Evolutionary conservation across 768 basidiomycete species (phyloP).

Genomic region (Rhodotorula toruloides): DNA sequence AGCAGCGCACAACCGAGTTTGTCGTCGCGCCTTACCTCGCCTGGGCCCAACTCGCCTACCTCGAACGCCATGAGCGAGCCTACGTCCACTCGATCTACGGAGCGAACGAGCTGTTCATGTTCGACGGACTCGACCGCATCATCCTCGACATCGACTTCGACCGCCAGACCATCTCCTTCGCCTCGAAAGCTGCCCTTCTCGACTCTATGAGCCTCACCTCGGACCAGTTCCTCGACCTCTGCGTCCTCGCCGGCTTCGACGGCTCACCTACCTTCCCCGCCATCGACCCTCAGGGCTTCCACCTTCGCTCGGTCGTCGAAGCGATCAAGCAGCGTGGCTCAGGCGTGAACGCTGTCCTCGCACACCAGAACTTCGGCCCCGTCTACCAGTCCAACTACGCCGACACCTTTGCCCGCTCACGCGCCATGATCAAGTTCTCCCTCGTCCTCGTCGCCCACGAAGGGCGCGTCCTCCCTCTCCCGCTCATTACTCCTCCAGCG

Average conservation of each 20-base stretch:
- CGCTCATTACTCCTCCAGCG: constrained; percentile 54
- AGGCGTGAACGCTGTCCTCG: constrained; percentile 57
- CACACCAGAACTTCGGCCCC: constrained; percentile 67
- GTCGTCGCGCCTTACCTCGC: constrained; percentile 91
- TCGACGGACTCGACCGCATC: constrained; percentile 77
- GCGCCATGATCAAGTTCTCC: constrained; percentile 85
- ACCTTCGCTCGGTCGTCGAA: constrained; percentile 43
- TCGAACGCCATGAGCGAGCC: constrained; percentile 83
- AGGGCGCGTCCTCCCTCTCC: constrained; percentile 48
- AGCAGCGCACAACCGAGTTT: constrained; percentile 91
- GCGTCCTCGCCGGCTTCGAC: constrained; percentile 85
- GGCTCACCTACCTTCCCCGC: constrained; percentile 54
- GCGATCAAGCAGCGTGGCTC: constrained; percentile 32
- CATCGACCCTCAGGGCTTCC: constrained; percentile 44
- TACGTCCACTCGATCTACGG: constrained; percentile 94
- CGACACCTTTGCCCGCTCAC: constrained; percentile 81
- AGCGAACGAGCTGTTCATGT: constrained; percentile 81
- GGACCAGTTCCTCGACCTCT: constrained; percentile 92
- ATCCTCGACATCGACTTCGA: constrained; percentile 81
- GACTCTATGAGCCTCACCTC: constrained; percentile 61
- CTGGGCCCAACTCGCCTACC: constrained; percentile 93
- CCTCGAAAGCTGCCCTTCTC: constrained; percentile 72
- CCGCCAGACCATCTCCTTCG: constrained; percentile 66
- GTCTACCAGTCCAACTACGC: constrained; percentile 72
- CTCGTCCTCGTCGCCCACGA: constrained; percentile 80